Conservation (phyloP, 2,329 filamentous ascomycete genomes). For the Ascochyta lentis region DNA sequence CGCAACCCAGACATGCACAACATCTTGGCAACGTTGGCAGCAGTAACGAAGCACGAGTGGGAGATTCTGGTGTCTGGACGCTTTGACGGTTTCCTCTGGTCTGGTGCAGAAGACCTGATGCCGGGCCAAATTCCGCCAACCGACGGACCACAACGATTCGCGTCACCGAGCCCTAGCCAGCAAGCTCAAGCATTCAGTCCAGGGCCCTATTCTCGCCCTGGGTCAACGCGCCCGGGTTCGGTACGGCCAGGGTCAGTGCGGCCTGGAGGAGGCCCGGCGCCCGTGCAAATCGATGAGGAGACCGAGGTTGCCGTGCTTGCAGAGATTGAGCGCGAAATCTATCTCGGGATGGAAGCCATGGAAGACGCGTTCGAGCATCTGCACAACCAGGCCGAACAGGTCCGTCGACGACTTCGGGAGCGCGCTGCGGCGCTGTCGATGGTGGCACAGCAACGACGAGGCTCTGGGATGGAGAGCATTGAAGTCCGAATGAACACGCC, state of each 20-base stretch:
- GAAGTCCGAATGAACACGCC: constrained; percentile 59
- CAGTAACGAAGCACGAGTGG: constrained; percentile 93
- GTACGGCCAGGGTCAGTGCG: constrained; percentile 46
- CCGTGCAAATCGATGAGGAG: constrained; percentile 91
- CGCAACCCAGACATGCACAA: constrained; percentile 84
- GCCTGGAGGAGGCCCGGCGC: constrained; percentile 55
- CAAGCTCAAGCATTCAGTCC: constrained; percentile 46
- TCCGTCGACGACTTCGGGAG: constrained; percentile 79
- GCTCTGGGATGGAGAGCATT: constrained; percentile 50
- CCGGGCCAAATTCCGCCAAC: constrained; percentile 51
- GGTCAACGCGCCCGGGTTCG: constrained; percentile 28
- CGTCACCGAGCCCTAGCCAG: constrained; percentile 50
- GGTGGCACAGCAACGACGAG: constrained; percentile 65
- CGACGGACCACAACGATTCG: constrained; percentile 47
- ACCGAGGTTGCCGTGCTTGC: constrained; percentile 88
- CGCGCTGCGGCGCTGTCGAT: constrained; percentile 78
- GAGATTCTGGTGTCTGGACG: constrained; percentile 92
- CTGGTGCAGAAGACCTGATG: constrained; percentile 73
- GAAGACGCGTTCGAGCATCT: constrained; percentile 93
- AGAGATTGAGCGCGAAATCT: constrained; percentile 92
- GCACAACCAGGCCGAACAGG: constrained; percentile 82
- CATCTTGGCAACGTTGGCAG: constrained; percentile 82
- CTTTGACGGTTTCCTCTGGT: constrained; percentile 95
- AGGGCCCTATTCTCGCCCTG: constrained; percentile 27
- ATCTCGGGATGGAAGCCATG: constrained; percentile 89